Percentiles rank a stretch among this genome's conserved stretches.
Conservation (phyloP, 805 yeast species). For the Candida verbasci region DNA sequence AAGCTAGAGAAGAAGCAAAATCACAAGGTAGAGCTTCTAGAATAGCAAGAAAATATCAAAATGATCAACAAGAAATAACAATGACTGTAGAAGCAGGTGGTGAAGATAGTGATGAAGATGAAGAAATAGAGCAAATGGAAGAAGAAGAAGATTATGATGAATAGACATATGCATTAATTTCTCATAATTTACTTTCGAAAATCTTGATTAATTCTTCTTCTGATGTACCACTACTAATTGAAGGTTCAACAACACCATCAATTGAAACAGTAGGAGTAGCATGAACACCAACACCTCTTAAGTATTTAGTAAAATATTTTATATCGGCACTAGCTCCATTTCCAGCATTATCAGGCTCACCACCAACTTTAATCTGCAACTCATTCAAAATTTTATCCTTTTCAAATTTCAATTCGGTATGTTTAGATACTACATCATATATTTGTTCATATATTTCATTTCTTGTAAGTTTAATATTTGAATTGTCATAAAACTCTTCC, state of each 20-base stretch:
- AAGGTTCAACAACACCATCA: slow-evolving; percentile 58
- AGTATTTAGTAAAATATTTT: slow-evolving; percentile 69
- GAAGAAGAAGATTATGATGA: slow-evolving; percentile 15
- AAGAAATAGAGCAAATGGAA: slow-evolving; percentile 16
- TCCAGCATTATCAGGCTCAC: slow-evolving; percentile 48
- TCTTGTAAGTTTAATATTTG: slow-evolving; percentile 50
- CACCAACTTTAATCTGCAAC: slow-evolving; percentile 30
- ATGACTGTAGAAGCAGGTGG: slow-evolving; percentile 62
- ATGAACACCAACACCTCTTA: slow-evolving; percentile 75
- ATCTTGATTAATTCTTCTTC: slow-evolving; percentile 38
- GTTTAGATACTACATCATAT: slow-evolving; percentile 34
- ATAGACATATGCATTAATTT: slow-evolving; percentile 1
- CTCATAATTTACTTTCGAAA: slow-evolving; percentile 17
- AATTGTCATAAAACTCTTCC: slow-evolving; percentile 56
- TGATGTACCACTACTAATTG: slow-evolving; percentile 57
- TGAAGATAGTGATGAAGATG: slow-evolving; percentile 49
- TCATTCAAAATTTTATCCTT: slow-evolving; percentile 30
- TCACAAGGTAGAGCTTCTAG: slow-evolving; percentile 60
- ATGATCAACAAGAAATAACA: slow-evolving; percentile 49
- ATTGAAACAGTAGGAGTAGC: slow-evolving; percentile 78
- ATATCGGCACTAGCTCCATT: slow-evolving; percentile 56
- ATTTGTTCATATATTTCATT: slow-evolving; percentile 52
- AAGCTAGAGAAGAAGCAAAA: slow-evolving; percentile 56
- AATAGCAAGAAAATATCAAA: slow-evolving; percentile 66
- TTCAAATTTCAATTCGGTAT: slow-evolving; percentile 25